These are phyloP conservation scores for Fusarium robinianum DNA, from an alignment of 2,329 filamentous ascomycete genomes.

Conservation along the genomic window DNA sequence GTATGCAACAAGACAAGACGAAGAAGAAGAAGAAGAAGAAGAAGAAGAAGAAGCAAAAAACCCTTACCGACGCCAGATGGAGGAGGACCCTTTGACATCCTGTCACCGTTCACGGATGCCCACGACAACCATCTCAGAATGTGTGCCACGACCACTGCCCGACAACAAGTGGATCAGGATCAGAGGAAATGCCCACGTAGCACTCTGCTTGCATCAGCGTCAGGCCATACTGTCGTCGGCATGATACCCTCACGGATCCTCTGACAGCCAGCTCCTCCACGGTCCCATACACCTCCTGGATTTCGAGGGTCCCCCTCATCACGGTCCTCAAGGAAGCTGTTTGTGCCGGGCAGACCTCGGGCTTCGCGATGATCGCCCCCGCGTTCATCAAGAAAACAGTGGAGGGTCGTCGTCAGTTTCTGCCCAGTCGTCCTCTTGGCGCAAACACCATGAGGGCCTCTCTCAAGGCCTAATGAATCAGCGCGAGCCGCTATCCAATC, in stretches of 20 bases:
- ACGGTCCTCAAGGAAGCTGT: no score
- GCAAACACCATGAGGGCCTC: conserved; percentile 19
- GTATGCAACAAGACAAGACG: conserved; percentile 12
- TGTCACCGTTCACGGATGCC: conserved; percentile 26
- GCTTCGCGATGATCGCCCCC: conserved; percentile 15
- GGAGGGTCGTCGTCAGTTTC: conserved; percentile 1
- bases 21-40: conserved; percentile 20
- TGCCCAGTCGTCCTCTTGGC: no score
- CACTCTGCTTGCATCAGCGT: conserved; percentile 31
- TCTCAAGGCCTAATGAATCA: conserved; percentile 10
- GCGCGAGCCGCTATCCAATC: conserved; percentile 6
- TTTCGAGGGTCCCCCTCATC: no score
- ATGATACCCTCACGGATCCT: conserved; percentile 15
- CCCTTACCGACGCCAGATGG: no score
- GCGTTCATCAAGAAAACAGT: conserved; percentile 7
- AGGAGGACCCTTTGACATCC: conserved; percentile 21
- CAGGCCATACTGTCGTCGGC: conserved; percentile 32
- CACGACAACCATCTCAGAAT: no score
- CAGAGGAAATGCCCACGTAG: conserved; percentile 27
- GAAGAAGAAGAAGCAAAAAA: conserved; percentile 14
- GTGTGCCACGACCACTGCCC: conserved; percentile 32
- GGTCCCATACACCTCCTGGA: no score
- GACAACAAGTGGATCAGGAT: no score
- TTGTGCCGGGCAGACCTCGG: conserved; percentile 17
- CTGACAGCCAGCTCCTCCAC: no score